phyloP scores from a whole-genome alignment of 768 basidiomycete genomes.

The Suillus spraguei region DNA sequence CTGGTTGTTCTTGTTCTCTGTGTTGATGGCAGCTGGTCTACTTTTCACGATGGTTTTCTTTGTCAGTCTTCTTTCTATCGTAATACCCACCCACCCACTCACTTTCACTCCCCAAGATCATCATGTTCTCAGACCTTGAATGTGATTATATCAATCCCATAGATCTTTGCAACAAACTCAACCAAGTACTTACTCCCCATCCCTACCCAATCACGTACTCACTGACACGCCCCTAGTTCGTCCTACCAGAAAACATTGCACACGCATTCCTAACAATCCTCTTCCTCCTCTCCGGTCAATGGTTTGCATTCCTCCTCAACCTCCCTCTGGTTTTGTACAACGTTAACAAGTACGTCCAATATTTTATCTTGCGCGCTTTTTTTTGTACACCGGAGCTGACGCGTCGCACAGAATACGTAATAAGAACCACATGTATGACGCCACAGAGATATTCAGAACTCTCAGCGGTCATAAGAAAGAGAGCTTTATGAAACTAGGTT shows the following conservation, averaged over 20 bases:
- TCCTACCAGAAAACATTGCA: conserved; percentile 93
- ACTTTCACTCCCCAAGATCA: conserved; percentile 71
- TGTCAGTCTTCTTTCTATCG: conserved; percentile 53
- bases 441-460: conserved; percentile 98
- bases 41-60: conserved; percentile 99
- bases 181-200: conserved; percentile 65
- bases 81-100: background rate
- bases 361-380: background rate
- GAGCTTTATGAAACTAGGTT: conserved; percentile 92
- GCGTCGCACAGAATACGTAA: conserved; percentile 70
- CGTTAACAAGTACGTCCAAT: conserved; percentile 81
- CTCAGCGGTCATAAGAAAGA: conserved; percentile 94
- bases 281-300: conserved; percentile 96
- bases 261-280: conserved; percentile 89
- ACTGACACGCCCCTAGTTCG: conserved; percentile 62
- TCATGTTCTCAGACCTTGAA: conserved; percentile 99
- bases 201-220: too few species aligned
- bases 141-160: conserved; percentile 99
- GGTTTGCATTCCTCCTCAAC: conserved; percentile 90
- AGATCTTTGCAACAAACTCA: conserved; percentile 99
- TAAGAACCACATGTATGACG: conserved; percentile 98
- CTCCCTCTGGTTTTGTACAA: conserved; percentile 88
- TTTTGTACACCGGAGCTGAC: background rate
- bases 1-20: conserved; percentile 97
- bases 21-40: conserved; percentile 91